Evolutionary conservation across 441 rosid species (phyloP).

Genomic region (Corymbia calophylla): DNA sequence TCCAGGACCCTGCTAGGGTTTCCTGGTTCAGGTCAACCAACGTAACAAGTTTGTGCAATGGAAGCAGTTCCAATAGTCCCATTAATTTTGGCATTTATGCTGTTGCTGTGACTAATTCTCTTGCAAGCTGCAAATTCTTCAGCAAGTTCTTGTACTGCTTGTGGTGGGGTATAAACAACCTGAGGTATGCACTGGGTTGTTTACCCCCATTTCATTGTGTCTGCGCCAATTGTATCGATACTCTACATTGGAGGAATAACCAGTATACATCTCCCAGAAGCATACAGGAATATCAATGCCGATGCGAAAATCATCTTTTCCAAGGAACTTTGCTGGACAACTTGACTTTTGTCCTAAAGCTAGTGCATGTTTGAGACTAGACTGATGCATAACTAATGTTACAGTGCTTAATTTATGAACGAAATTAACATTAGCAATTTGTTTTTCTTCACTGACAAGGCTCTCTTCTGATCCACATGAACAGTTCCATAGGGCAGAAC

Average conservation of each 20-base stretch:
- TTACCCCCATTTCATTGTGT: neutral
- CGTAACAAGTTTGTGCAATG: constrained; percentile 39
- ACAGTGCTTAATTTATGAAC: neutral
- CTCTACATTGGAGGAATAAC: neutral
- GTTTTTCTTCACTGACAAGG: neutral
- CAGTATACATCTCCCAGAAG: neutral
- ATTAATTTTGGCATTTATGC: constrained; percentile 72
- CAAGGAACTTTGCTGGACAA: neutral
- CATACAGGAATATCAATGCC: neutral
- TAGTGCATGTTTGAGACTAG: neutral
- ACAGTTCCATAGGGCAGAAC: constrained; percentile 73
- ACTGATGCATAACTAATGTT: neutral
- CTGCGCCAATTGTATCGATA: neutral
- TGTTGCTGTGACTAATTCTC: constrained; percentile 55
- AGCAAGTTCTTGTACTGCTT: constrained; percentile 84
- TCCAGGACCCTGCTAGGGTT: constrained; percentile 26
- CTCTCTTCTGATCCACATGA: neutral
- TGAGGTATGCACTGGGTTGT: constrained; percentile 35
- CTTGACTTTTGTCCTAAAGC: neutral
- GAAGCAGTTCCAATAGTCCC: constrained; percentile 26
- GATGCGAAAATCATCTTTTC: neutral
- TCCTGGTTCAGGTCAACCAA: constrained; percentile 66
- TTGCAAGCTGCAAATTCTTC: constrained; percentile 49
- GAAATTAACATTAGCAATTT: neutral
- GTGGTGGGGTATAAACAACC: constrained; percentile 92